These are phyloP conservation scores for Diaporthe sp. DNA, from an alignment of 2,329 filamentous ascomycete species.

Conservation along the genomic window DNA sequence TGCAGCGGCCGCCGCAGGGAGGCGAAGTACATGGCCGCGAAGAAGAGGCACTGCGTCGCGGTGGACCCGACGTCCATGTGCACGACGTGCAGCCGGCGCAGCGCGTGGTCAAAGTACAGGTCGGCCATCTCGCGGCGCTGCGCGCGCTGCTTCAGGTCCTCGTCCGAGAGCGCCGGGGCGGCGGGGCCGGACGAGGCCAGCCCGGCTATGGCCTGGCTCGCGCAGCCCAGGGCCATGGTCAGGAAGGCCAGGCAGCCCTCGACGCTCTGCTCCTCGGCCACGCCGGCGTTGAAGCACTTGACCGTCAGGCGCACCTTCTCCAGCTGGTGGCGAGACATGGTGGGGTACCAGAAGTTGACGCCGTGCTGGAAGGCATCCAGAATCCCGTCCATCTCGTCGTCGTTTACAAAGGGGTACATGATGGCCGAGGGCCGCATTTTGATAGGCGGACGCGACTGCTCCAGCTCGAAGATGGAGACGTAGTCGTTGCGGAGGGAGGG, in stretches of 20 bases:
- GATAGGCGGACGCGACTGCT: constrained; percentile 57
- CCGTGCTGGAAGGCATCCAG: constrained; percentile 60
- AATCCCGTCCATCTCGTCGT: constrained; percentile 57
- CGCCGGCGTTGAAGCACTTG: constrained; percentile 49
- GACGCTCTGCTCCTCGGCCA: constrained; percentile 54
- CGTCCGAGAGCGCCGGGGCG: constrained; percentile 41
- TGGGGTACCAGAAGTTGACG: constrained; percentile 69
- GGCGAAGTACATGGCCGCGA: constrained; percentile 64
- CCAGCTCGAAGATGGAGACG: constrained; percentile 62
- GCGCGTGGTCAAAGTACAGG: constrained; percentile 61
- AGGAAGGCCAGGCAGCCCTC: constrained; percentile 60
- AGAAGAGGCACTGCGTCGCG: constrained; percentile 65
- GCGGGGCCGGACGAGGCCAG: constrained; percentile 42
- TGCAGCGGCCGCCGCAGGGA: constrained; percentile 65
- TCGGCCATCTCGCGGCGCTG: constrained; percentile 55
- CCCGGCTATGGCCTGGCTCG: constrained; percentile 55
- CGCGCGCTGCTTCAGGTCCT: constrained; percentile 50
- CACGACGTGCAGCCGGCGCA: constrained; percentile 61
- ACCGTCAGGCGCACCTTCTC: constrained; percentile 48
- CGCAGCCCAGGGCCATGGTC: constrained; percentile 63
- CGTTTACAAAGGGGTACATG: constrained; percentile 58
- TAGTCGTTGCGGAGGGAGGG: constrained; percentile 58
- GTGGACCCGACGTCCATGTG: constrained; percentile 62
- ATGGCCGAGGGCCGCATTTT: constrained; percentile 49
- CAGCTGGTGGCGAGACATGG: constrained; percentile 58